Evolutionary conservation across 345 rosid genomes (phyloP).

Genomic region (Hypericum androsaemum): DNA sequence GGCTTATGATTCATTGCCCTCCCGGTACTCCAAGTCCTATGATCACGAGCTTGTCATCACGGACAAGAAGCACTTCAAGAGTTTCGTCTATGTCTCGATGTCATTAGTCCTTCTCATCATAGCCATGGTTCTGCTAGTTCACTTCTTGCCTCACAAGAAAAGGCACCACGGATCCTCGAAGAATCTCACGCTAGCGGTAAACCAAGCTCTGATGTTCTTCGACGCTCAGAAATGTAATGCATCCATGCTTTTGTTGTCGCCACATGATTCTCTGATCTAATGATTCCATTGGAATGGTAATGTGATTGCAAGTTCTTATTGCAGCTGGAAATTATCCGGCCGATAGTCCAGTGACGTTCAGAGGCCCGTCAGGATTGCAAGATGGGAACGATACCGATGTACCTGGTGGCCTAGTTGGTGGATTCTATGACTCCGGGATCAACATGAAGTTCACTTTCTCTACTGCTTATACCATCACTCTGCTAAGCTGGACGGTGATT

Average conservation of each 20-base stretch:
- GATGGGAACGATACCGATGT: slow-evolving; percentile 33
- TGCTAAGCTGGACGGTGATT: slow-evolving; percentile 57
- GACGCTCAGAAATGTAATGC: slow-evolving; percentile 54
- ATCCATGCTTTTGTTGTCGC: background rate
- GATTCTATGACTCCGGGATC: slow-evolving; percentile 60
- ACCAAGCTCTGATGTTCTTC: slow-evolving; percentile 46
- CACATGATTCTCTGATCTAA: too few species aligned
- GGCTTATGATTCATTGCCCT: slow-evolving; percentile 33
- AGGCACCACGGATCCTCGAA: slow-evolving; percentile 21
- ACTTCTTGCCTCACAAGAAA: slow-evolving; percentile 32
- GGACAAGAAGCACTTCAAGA: slow-evolving; percentile 29
- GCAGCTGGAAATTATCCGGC: slow-evolving; percentile 45
- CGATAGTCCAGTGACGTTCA: slow-evolving; percentile 36
- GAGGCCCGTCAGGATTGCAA: slow-evolving; percentile 46
- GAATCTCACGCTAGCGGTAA: slow-evolving; percentile 48
- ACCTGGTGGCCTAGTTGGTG: slow-evolving; percentile 34
- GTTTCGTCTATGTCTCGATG: slow-evolving; percentile 27
- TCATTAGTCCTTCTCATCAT: slow-evolving; percentile 16
- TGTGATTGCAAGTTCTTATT: slow-evolving; percentile 2
- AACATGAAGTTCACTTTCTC: slow-evolving; percentile 55
- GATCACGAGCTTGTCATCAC: slow-evolving; percentile 39
- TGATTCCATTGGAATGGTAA: background rate
- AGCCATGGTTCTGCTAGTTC: slow-evolving; percentile 18
- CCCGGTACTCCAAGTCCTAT: slow-evolving; percentile 37
- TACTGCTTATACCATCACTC: slow-evolving; percentile 42